phyloP scores from a whole-genome alignment of 2,329 filamentous ascomycete genomes.

The Cercospora citrullina region DNA sequence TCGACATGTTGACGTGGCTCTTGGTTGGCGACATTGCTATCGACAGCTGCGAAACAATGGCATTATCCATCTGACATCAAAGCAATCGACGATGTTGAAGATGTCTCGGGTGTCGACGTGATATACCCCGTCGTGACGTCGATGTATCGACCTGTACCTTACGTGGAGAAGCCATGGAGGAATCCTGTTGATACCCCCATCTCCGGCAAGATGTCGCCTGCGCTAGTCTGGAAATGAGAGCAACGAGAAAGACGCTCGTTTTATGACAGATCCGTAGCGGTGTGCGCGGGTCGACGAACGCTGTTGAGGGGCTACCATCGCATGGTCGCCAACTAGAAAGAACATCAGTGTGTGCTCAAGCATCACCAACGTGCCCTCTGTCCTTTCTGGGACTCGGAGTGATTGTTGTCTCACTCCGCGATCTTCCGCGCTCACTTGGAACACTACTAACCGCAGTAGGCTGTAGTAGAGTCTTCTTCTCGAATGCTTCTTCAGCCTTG shows the following conservation, averaged over 20 bases:
- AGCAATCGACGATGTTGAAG: neutral
- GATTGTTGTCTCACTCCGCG: neutral
- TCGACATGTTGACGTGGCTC: slow-evolving; percentile 2
- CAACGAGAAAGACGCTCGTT: neutral
- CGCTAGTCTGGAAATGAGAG: neutral
- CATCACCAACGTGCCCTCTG: neutral
- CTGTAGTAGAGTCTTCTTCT: neutral
- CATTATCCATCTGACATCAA: neutral
- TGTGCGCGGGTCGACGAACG: neutral
- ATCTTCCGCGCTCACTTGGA: neutral
- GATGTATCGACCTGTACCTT: neutral
- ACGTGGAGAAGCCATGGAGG: neutral
- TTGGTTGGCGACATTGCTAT: neutral
- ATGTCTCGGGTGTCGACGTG: neutral
- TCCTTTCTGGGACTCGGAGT: neutral
- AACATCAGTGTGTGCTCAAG: neutral
- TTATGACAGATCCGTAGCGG: neutral
- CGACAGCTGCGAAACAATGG: neutral
- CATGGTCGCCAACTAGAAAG: no score
- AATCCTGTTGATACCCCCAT: neutral
- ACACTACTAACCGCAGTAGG: neutral
- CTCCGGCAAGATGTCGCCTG: neutral
- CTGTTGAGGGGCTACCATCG: neutral
- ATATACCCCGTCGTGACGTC: neutral
- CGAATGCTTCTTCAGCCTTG: slow-evolving; percentile 1